These are phyloP conservation scores for Fusarium temperatum DNA, from an alignment of 2,329 filamentous ascomycete species.

Conservation along the genomic window DNA sequence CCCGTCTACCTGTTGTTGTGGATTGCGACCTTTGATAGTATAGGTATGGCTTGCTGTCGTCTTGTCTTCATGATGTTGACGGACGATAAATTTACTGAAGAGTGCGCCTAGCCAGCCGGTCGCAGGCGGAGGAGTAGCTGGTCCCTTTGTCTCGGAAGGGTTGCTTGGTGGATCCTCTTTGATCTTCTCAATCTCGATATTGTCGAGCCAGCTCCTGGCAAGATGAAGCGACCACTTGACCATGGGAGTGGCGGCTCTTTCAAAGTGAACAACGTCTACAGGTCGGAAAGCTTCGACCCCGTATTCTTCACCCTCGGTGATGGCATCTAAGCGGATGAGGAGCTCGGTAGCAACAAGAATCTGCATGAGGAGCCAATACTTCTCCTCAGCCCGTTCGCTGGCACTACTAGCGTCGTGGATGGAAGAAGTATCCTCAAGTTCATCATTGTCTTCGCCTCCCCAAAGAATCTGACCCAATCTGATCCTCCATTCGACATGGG, in stretches of 20 bases:
- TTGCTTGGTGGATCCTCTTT: conserved; percentile 38
- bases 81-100: conserved; percentile 62
- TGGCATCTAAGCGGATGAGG: conserved; percentile 69
- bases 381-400: conserved; percentile 66
- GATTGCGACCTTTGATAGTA: conserved; percentile 63
- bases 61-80: conserved; percentile 51
- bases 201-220: conserved; percentile 73
- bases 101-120: conserved; percentile 64
- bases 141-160: conserved; percentile 2
- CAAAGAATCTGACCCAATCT: conserved; percentile 77
- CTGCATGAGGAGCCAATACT: conserved; percentile 74
- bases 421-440: conserved; percentile 61
- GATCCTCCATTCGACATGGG: conserved; percentile 78
- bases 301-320: conserved; percentile 68
- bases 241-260: conserved; percentile 67
- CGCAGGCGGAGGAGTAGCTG: conserved; percentile 19
- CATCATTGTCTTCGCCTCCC: conserved; percentile 63
- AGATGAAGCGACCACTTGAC: conserved; percentile 74
- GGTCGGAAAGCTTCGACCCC: conserved; percentile 61
- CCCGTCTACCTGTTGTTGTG: conserved; percentile 67
- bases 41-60: conserved; percentile 52
- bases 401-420: conserved; percentile 58
- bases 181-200: conserved; percentile 66
- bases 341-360: conserved; percentile 72
- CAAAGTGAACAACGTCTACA: conserved; percentile 68